phyloP scores from a whole-genome alignment of 108 stramenopile genomes.

The Mediolabrus comicus region DNA sequence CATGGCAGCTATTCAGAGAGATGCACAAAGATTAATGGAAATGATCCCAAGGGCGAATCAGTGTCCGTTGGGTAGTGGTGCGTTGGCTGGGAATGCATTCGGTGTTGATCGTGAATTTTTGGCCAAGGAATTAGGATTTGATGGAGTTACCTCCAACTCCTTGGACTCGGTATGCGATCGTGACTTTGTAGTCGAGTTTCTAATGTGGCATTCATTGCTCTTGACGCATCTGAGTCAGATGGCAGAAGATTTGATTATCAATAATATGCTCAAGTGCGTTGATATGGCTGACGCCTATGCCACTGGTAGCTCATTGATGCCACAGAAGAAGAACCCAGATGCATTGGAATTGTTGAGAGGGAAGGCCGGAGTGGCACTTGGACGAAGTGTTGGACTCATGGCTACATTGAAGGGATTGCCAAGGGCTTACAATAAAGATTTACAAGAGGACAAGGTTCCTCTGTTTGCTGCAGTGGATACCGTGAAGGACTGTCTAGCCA shows the following conservation, averaged over 20 bases:
- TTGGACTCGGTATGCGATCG: slow-evolving; percentile 98
- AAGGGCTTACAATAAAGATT: slow-evolving; percentile 99
- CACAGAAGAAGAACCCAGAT: slow-evolving; percentile 99
- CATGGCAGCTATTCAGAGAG: slow-evolving; percentile 88
- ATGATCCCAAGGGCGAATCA: slow-evolving; percentile 88
- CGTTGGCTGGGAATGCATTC: slow-evolving; percentile 98
- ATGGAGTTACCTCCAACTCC: slow-evolving; percentile 90
- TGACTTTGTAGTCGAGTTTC: slow-evolving; percentile 97
- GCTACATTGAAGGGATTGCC: slow-evolving; percentile 97
- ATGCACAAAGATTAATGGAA: slow-evolving; percentile 90
- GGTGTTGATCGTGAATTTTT: slow-evolving; percentile 94
- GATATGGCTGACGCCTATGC: slow-evolving; percentile 97
- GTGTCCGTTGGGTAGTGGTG: slow-evolving; percentile 96
- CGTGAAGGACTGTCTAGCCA: slow-evolving; percentile 93
- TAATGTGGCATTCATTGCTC: slow-evolving; percentile 95
- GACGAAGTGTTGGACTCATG: slow-evolving; percentile 88
- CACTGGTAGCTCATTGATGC: slow-evolving; percentile 98
- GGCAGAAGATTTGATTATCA: slow-evolving; percentile 99
- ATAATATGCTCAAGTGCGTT: slow-evolving; percentile 89
- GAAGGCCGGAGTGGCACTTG: slow-evolving; percentile 95
- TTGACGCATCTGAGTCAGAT: slow-evolving; percentile 94
- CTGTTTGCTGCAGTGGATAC: slow-evolving; percentile 95
- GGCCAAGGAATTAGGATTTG: slow-evolving; percentile 92
- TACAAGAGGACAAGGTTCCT: slow-evolving; percentile 99
- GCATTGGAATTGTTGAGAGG: slow-evolving; percentile 97